Conservation (phyloP, 192 early-diverging fungal species). For the Glomus cerebriforme region DNA sequence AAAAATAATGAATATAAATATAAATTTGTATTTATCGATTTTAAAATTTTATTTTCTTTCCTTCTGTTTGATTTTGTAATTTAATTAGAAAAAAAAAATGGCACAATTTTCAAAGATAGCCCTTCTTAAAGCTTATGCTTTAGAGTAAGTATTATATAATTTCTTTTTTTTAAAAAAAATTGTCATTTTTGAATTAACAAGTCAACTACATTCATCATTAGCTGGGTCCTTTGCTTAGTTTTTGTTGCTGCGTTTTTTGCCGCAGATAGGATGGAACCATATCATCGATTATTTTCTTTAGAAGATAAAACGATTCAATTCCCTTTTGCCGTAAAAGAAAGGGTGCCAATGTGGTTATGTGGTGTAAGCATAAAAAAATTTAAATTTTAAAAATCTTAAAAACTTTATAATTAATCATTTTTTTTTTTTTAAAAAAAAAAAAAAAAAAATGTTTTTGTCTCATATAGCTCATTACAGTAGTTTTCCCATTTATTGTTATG, state of each 20-base stretch:
- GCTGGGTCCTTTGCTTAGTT: constrained; percentile 56
- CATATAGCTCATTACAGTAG: constrained; percentile 38
- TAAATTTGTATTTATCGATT: no score
- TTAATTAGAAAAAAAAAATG: no score
- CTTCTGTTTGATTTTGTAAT: no score
- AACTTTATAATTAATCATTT: not conserved
- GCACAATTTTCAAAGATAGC: not conserved
- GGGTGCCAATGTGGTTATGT: constrained; percentile 47
- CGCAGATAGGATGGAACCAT: constrained; percentile 61
- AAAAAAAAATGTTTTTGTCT: not conserved
- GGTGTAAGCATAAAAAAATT: constrained; percentile 19
- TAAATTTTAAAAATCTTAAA: not conserved
- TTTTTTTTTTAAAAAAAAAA: not conserved
- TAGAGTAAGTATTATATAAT: not conserved
- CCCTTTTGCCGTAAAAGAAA: constrained; percentile 49
- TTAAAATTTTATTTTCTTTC: no score
- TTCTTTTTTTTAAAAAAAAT: not conserved
- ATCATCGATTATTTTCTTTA: constrained; percentile 73
- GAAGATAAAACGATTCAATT: constrained; percentile 69
- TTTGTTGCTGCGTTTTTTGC: constrained; percentile 59
- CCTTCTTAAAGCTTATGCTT: not conserved
- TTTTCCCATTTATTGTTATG: constrained; percentile 41
- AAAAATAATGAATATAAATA: no score
- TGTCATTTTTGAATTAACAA: not conserved
- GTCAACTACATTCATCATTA: not conserved